Percentiles rank a stretch among this genome's conserved stretches.
These are phyloP conservation scores for Dryas drummondii DNA, from an alignment of 306 rosid species.

Conservation along the genomic window DNA sequence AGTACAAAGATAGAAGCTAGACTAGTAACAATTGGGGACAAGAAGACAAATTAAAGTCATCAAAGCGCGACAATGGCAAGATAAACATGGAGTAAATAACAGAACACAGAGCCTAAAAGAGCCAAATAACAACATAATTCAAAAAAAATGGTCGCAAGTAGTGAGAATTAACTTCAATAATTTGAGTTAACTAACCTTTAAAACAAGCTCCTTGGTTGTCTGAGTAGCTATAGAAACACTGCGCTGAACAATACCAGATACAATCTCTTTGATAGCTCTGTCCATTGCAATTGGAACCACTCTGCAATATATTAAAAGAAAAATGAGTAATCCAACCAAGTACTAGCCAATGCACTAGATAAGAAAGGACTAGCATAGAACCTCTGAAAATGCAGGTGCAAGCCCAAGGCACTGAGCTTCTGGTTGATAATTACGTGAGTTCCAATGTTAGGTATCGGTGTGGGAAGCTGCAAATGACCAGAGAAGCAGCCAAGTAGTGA, in stretches of 20 bases:
- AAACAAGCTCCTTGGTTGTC: constrained; percentile 96
- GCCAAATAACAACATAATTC: neutral
- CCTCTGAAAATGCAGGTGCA: constrained; percentile 94
- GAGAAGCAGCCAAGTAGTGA: constrained; percentile 18
- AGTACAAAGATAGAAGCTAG: neutral
- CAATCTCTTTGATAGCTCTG: constrained; percentile 91
- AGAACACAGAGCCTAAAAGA: neutral
- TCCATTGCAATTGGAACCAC: constrained; percentile 92
- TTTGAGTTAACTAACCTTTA: constrained; percentile 57
- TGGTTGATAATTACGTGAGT: constrained; percentile 82
- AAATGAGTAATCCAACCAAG: constrained; percentile 17
- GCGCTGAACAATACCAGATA: constrained; percentile 84
- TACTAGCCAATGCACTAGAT: constrained; percentile 11
- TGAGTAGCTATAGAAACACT: constrained; percentile 98
- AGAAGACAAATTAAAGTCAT: neutral
- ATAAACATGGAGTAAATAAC: neutral
- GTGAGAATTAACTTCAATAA: neutral
- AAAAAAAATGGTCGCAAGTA: neutral
- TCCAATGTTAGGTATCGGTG: constrained; percentile 76
- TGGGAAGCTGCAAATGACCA: constrained; percentile 53
- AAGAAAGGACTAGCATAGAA: constrained; percentile 14
- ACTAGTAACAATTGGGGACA: neutral
- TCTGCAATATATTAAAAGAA: constrained; percentile 39
- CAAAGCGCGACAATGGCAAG: neutral
- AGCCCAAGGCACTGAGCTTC: constrained; percentile 66